Base-by-base conservation (phyloP, 192 early-diverging fungal genomes). In the Coemansia sp. region DNA sequence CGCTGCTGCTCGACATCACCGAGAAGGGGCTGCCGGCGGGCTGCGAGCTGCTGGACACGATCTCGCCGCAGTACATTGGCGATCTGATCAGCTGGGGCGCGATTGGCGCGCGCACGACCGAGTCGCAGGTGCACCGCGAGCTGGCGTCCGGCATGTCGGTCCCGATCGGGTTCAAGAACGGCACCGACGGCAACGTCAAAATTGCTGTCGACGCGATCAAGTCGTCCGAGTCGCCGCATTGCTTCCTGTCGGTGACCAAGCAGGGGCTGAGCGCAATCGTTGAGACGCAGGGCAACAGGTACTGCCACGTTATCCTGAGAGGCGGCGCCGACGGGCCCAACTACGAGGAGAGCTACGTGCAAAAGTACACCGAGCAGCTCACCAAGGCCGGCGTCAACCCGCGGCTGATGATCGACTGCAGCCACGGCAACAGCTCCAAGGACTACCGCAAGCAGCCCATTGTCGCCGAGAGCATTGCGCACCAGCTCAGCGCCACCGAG, bases 141-240 rank as follows among this genome's bases (percentile, higher is more conserved):
- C 78, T 90, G 44, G 83, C 87, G 17, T 90, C 89, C 45, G 89
- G 89, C 50, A 74, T 90, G 20, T 90, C 89, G 23, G 81, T 82
- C 30, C 82, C 87, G 8, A 86, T 91, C 44, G 89, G 89, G 11
- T 89, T 89, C 77, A 91, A 91, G 68, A 91, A 89, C 70, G 88
- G 88, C 39, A 89, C 89, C 8, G 85, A 89, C 38, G 89, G 89
- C 49, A 79, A 82, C 49, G 84, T 93, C 41, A 77, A 69, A 32
- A 88, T 96, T 17, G 95, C 95, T 2, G 58, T 95, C 21, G 95
- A 98, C 62, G 95, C 92, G 19, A 92, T 96, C 69, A 86, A 88
- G 67, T 85, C 94, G 8, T 88, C 95, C 30, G 82, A 85, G 34
- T 75, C 72, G 7, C 71, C 78, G 25, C 89, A 91, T 55, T 82